These are phyloP conservation scores for Diplodia seriata DNA, from an alignment of 2,329 filamentous ascomycete species.

Conservation along the genomic window DNA sequence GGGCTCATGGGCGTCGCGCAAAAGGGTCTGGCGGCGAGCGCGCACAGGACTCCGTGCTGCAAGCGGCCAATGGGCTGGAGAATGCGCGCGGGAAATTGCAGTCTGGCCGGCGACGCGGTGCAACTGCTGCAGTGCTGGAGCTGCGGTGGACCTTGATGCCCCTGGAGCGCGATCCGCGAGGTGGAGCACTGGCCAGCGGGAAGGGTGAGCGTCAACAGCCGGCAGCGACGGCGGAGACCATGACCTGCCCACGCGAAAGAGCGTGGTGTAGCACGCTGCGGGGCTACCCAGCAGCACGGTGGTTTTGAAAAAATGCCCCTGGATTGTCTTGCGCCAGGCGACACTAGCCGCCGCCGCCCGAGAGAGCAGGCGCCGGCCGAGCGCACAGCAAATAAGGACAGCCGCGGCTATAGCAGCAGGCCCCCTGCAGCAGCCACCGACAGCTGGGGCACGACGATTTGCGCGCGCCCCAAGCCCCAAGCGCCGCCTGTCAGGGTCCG, in stretches of 20 bases:
- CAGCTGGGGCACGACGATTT: slow-evolving; percentile 18
- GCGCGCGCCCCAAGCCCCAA: neutral
- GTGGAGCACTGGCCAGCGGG: slow-evolving; percentile 26
- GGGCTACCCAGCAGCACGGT: slow-evolving; percentile 22
- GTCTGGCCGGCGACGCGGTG: slow-evolving; percentile 16
- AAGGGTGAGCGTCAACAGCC: slow-evolving; percentile 12
- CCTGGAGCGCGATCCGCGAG: slow-evolving; percentile 24
- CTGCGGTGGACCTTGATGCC: slow-evolving; percentile 20
- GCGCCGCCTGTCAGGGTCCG: slow-evolving; percentile 20
- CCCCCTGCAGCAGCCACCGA: slow-evolving; percentile 23
- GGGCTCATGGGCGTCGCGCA: slow-evolving; percentile 31
- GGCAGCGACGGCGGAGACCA: slow-evolving; percentile 15
- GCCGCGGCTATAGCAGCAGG: slow-evolving; percentile 20
- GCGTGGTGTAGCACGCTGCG: slow-evolving; percentile 28
- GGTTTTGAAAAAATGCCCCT: slow-evolving; percentile 22
- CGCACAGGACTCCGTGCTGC: slow-evolving; percentile 24
- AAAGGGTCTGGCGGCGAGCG: slow-evolving; percentile 26
- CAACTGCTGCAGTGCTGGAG: slow-evolving; percentile 14
- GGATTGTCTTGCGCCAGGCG: slow-evolving; percentile 10
- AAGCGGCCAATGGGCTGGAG: slow-evolving; percentile 26
- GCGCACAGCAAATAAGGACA: slow-evolving; percentile 7
- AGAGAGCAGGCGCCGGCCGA: neutral
- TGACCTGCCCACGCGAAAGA: slow-evolving; percentile 1
- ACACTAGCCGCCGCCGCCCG: neutral
- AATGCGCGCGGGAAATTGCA: slow-evolving; percentile 31